Evolutionary conservation across 2,329 filamentous ascomycete species (phyloP).

Genomic region (Clonostachys chloroleuca): DNA sequence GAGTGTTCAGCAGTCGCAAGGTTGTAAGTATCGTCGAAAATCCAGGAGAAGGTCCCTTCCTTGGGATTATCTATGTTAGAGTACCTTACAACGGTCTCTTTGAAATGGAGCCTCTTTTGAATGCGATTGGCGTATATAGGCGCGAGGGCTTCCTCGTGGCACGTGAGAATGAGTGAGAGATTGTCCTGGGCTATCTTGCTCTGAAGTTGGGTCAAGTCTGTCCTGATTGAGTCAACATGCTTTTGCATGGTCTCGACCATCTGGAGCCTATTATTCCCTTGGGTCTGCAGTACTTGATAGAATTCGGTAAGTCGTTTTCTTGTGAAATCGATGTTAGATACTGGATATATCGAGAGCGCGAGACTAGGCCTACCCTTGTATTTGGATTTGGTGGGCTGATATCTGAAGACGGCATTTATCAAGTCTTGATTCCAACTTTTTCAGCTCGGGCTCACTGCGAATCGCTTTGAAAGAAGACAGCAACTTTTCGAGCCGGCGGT

Average conservation of each 20-base stretch:
- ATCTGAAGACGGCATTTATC: neutral
- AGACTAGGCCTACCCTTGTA: no score
- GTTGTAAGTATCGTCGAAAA: neutral
- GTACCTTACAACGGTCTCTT: neutral
- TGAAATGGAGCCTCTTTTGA: neutral
- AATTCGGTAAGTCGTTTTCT: neutral
- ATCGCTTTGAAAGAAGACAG: neutral
- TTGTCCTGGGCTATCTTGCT: neutral
- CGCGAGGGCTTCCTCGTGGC: neutral
- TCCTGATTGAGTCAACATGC: neutral
- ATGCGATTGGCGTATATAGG: neutral
- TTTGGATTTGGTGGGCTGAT: neutral
- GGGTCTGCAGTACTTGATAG: neutral
- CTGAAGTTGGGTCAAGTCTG: neutral
- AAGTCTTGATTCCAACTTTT: neutral
- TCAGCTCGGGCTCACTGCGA: neutral
- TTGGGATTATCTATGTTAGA: neutral
- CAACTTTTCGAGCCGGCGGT: no score
- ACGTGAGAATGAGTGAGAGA: neutral
- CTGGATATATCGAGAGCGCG: neutral
- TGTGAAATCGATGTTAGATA: neutral
- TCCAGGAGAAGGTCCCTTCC: neutral
- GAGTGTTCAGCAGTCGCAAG: neutral
- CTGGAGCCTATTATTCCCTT: neutral
- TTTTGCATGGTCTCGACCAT: neutral